Percentiles rank a stretch among this genome's conserved stretches.
Conservation (phyloP, 1,284 basidiomycete genomes). For the Ceratobasidium sp. region DNA sequence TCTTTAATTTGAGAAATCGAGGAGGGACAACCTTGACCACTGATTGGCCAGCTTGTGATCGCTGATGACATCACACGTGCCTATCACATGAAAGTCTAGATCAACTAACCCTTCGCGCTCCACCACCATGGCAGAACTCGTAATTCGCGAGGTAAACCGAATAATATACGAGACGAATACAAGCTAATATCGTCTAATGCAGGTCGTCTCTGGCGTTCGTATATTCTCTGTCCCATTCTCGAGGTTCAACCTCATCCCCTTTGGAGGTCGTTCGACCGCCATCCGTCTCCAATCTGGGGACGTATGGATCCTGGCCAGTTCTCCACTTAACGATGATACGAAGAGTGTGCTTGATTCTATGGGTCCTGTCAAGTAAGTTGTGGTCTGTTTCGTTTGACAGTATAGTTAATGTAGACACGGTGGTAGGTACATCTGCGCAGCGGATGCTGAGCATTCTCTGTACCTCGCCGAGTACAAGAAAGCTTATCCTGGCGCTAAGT, state of each 20-base stretch:
- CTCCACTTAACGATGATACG: conserved; percentile 80
- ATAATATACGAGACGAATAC: neutral
- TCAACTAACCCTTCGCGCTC: no score
- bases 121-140: neutral
- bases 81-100: no score
- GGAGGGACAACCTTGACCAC: no score
- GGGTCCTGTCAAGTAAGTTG: conserved; percentile 78
- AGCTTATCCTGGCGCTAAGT: conserved; percentile 81
- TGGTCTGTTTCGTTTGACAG: neutral
- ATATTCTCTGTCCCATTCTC: conserved; percentile 69
- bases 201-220: neutral
- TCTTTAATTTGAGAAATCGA: no score
- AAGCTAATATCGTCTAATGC: no score
- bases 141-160: neutral
- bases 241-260: conserved; percentile 75
- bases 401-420: neutral
- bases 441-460: conserved; percentile 75
- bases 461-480: conserved; percentile 79
- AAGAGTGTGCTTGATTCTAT: conserved; percentile 77
- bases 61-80: no score
- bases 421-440: conserved; percentile 73
- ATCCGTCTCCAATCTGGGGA: conserved; percentile 79
- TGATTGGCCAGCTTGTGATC: no score
- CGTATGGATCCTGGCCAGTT: conserved; percentile 90
- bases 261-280: conserved; percentile 88